Base-by-base conservation (phyloP, 352 stramenopile genomes). In the Phytophthora palmivora region DNA sequence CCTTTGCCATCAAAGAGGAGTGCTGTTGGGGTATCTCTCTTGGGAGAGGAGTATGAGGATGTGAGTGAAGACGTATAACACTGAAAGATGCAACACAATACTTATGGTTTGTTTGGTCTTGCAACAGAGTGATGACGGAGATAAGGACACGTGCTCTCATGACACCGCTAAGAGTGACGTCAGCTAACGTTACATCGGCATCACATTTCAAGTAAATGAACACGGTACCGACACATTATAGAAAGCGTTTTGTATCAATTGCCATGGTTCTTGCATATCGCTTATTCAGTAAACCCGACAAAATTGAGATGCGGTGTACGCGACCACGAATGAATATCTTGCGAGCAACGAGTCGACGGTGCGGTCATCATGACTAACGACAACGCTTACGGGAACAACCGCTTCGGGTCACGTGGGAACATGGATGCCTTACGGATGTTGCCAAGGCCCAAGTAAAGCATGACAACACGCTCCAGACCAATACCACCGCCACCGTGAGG, bases 361-460 rank as follows among this genome's bases (percentile, higher is more conserved):
- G 52, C 47, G 15, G 42, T 49, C n/a, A 22, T 70, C 30, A 45
- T 60, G 19, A 16, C n/a, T 14, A 59, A 56, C 34, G 28, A 14
- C 6, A 9, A 22, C 10, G 28, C 56, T 74, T 88, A 90, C 63
- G 79, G 80, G 67, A 86, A 90, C 75, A 92, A 76, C 38, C 83
- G 75, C 58, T 85, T 83, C 58, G 97, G 98, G 87, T 99, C 97
- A 62, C 98, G 90, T 22, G 97, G 97, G 87, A 99, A 99, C 95
- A 99, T 98, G 26, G 93, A 99, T 32, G 94, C 93, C 81, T 99
- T 99, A 75, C 98, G 88, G 53, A 99, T 98, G 91, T 99, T 99
- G 71, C 97, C 95, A 15, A 99, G 87, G 15, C 97, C 97, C 21
- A 99, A 84, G 78, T 99, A 99, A 32, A 99, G 89, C 90, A 99